phyloP scores from a whole-genome alignment of 192 early-diverging fungal genomes.

The Rhizophagus sp. region DNA sequence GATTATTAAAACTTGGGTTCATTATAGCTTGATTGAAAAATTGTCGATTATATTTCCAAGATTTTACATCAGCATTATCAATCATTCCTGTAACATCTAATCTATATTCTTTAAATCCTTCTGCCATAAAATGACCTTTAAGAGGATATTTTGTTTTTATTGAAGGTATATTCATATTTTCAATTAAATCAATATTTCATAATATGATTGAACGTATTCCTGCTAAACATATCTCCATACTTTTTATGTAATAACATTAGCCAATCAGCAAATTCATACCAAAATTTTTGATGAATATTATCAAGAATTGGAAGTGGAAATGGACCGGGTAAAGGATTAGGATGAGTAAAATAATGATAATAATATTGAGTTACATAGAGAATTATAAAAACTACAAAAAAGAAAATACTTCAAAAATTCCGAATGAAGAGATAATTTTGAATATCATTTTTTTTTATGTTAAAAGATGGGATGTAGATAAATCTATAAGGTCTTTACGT shows the following conservation, averaged over 20 bases:
- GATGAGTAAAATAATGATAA: background rate
- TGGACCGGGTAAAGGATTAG: constrained; percentile 11
- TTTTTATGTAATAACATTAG: background rate
- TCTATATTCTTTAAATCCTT: background rate
- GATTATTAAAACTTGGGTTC: too few species aligned
- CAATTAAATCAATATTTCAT: background rate
- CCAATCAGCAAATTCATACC: background rate
- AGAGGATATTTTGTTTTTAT: background rate
- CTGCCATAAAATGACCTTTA: background rate
- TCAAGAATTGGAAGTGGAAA: constrained; percentile 8
- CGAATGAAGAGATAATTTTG: too few species aligned
- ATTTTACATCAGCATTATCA: background rate
- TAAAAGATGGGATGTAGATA: too few species aligned
- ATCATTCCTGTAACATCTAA: too few species aligned
- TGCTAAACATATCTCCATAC: constrained; percentile 16
- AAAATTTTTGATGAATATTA: too few species aligned
- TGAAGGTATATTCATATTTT: constrained; percentile 13
- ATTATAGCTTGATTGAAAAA: too few species aligned
- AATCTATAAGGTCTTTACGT: too few species aligned
- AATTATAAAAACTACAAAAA: too few species aligned
- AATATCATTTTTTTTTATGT: too few species aligned
- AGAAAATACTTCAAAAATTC: too few species aligned
- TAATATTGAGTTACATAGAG: background rate
- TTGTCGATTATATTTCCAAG: constrained; percentile 6
- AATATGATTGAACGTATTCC: background rate